Percentiles rank a stretch among this genome's conserved stretches.
Conservation (phyloP, 805 yeast species). For the Saccharomyces jurei region DNA sequence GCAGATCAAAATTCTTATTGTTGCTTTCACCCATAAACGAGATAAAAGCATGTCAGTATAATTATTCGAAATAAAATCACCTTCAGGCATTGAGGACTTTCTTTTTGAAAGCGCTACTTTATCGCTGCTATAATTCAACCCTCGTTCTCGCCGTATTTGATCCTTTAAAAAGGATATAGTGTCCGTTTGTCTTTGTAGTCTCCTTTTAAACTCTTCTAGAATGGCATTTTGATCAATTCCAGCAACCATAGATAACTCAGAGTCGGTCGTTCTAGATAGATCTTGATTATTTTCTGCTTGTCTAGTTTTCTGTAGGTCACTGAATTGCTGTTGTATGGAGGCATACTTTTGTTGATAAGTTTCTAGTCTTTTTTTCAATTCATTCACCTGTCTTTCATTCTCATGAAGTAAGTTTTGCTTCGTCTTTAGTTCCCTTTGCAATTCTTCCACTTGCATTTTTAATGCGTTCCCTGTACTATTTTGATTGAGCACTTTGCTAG, state of each 20-base stretch:
- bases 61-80: background rate
- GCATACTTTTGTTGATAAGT: slow-evolving; percentile 23
- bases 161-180: slow-evolving; percentile 17
- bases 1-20: background rate
- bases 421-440: slow-evolving; percentile 5
- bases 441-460: background rate
- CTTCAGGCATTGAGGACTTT: background rate
- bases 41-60: background rate
- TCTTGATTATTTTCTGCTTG: background rate
- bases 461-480: slow-evolving; percentile 1
- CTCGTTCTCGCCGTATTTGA: slow-evolving; percentile 7
- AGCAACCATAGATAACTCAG: background rate
- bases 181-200: slow-evolving; percentile 23
- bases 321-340: slow-evolving; percentile 22
- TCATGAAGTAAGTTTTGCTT: slow-evolving; percentile 14
- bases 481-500: slow-evolving; percentile 3
- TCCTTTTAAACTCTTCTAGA: slow-evolving; percentile 23
- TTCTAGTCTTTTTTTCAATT: slow-evolving; percentile 11
- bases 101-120: slow-evolving; percentile 2
- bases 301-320: slow-evolving; percentile 8
- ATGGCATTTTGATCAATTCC: slow-evolving; percentile 22
- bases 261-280: background rate
- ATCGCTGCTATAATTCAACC: slow-evolving; percentile 1
- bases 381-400: slow-evolving; percentile 15
- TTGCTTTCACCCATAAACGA: background rate